Evolutionary conservation across 306 rosid species (phyloP), one percentile per base, ranked within the genome.

Genomic region (Sicyos edulis): DNA sequence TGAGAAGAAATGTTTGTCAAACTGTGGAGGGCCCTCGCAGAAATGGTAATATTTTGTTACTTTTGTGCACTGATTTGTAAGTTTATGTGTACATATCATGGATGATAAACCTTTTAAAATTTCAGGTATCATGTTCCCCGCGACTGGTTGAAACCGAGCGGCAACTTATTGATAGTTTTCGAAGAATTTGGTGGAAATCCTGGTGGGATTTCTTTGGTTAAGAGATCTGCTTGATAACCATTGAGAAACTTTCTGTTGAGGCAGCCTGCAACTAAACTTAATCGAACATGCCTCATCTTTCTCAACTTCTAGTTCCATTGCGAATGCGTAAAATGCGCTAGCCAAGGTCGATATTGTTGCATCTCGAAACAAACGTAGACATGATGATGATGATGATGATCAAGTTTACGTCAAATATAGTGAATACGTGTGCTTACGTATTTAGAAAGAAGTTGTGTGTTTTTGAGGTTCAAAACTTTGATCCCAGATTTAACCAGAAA

Each of bases 151-250:
- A 83, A 73, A 21, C 81, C 93, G 5, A 77, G 77, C 3, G 96
- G 76, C 44, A 93, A 93, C 68, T 77, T 86, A 40, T 69, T 93
- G 79, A 88, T 90, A 42, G 88, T 93, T 81, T 87, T 92, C 56
- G 98, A 93, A 74, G 98, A 93, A 79, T 84, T 77, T 88, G 98
- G 98, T n/a, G 97, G 97, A 19, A 91, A 86, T 42, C 90, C 98
- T 10, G 34, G 40, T 22, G 84, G 86, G 80, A 86, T 93, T 74
- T 77, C 92, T 51, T 74, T 93, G 83, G 95, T 86, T 61, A 84
- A 76, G 66, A 60, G 66, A 15, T 11, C 91, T 89, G 42, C 85
- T 85, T 0, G 86, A 81, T 54, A 81, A 21, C 75, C 75, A 62
- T 45, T 12, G 83, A 81, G 88, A 87, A 12, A 3, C 50, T 86